A percentile compares a stretch with the other conserved stretches of the same genome.
Evolutionary conservation across 1,139 yeast genomes (phyloP).

Genomic region (Yamadazyma spencermartinsiae): DNA sequence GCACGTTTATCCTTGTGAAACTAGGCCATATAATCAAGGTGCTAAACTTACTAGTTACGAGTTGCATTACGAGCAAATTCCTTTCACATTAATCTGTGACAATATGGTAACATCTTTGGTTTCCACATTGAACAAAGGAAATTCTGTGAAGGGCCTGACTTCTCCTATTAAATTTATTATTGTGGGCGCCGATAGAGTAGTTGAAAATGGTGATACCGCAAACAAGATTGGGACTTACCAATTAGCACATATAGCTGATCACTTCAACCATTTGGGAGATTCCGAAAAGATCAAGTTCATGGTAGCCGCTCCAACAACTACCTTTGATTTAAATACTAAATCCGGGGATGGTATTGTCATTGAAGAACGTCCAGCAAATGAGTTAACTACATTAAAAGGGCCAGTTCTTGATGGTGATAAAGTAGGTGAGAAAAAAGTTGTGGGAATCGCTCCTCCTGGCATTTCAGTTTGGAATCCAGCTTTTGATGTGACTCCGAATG

Average conservation of each 20-base stretch:
- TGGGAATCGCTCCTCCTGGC: slow-evolving; percentile 85
- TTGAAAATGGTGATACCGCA: slow-evolving; percentile 90
- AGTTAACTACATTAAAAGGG: slow-evolving; percentile 77
- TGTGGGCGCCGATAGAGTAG: slow-evolving; percentile 98
- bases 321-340: slow-evolving; percentile 69
- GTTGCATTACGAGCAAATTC: slow-evolving; percentile 78
- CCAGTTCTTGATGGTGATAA: slow-evolving; percentile 40
- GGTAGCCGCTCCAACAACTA: slow-evolving; percentile 94
- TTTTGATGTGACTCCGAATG: slow-evolving; percentile 88
- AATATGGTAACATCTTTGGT: slow-evolving; percentile 86
- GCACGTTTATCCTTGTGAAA: slow-evolving; percentile 86
- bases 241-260: slow-evolving; percentile 64
- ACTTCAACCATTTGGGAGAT: slow-evolving; percentile 39
- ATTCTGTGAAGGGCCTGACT: slow-evolving; percentile 19
- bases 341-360: slow-evolving; percentile 76
- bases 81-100: slow-evolving; percentile 86
- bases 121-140: slow-evolving; percentile 25
- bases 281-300: slow-evolving; percentile 66
- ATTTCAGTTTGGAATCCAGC: slow-evolving; percentile 95
- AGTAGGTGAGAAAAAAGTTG: slow-evolving; percentile 49
- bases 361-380: slow-evolving; percentile 83
- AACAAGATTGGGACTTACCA: slow-evolving; percentile 97
- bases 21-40: slow-evolving; percentile 96
- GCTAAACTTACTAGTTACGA: slow-evolving; percentile 92
- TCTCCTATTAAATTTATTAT: slow-evolving; percentile 81